phyloP scores from a whole-genome alignment of 177 flowering plant species.

The Tripterygium wilfordii region DNA sequence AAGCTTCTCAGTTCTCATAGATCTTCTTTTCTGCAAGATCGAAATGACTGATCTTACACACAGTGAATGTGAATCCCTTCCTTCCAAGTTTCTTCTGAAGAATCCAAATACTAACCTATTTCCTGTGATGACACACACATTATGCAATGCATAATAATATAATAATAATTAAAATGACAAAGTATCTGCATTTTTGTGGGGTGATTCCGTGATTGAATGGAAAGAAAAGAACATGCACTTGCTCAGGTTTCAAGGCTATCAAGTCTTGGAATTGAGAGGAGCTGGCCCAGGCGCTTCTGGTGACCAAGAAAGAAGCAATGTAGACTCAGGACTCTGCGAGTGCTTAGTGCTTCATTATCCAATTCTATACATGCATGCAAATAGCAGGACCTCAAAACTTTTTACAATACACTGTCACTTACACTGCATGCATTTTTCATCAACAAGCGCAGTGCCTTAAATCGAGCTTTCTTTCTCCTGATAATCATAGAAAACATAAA shows the following conservation, averaged over 20 bases:
- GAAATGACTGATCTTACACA: no score
- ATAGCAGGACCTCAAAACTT: slow-evolving; percentile 44
- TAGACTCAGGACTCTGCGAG: slow-evolving; percentile 36
- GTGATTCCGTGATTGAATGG: slow-evolving; percentile 1
- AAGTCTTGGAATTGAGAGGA: slow-evolving; percentile 40
- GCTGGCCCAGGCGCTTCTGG: slow-evolving; percentile 48
- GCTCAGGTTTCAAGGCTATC: slow-evolving; percentile 40
- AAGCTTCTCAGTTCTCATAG: slow-evolving; percentile 41
- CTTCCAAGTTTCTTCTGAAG: no score
- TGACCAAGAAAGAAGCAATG: slow-evolving; percentile 62
- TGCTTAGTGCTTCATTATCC: slow-evolving; percentile 20
- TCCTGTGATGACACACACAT: no score
- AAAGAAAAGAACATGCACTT: slow-evolving; percentile 76
- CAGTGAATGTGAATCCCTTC: no score
- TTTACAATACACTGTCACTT: slow-evolving; percentile 36
- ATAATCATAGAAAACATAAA: no score
- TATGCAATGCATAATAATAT: no score
- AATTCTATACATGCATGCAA: slow-evolving; percentile 22
- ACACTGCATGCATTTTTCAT: no score
- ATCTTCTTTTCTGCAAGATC: slow-evolving; percentile 43
- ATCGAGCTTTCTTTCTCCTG: no score
- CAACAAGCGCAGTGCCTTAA: no score
- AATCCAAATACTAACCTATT: neutral
- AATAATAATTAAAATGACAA: neutral
- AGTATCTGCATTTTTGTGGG: neutral